Conservation (phyloP, 345 rosid species). For the Odontarrhena argentea region DNA sequence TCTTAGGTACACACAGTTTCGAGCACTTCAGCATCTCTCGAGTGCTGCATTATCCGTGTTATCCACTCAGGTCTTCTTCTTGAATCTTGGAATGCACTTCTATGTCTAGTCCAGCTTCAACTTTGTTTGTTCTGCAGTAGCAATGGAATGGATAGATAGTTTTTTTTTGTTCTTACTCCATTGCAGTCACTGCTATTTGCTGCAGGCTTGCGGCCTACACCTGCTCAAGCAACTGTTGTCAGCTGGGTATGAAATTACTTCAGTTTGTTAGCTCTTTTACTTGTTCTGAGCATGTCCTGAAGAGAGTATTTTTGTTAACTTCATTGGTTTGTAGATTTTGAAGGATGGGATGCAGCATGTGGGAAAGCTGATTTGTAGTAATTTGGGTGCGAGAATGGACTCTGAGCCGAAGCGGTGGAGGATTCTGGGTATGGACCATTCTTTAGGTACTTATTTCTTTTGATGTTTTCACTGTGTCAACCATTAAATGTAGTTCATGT, state of each 20-base stretch:
- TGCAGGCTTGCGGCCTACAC: slow-evolving; percentile 95
- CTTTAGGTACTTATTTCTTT: slow-evolving; percentile 48
- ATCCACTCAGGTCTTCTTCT: slow-evolving; percentile 84
- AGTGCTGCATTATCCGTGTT: slow-evolving; percentile 88
- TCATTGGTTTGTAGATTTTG: slow-evolving; percentile 56
- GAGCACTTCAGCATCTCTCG: slow-evolving; percentile 82
- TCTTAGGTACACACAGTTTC: slow-evolving; percentile 84
- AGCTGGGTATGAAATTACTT: slow-evolving; percentile 74
- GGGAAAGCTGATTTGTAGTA: slow-evolving; percentile 91
- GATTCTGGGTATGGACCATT: slow-evolving; percentile 61
- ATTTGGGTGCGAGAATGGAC: slow-evolving; percentile 96
- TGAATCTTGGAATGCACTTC: slow-evolving; percentile 14
- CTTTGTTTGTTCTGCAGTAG: background rate
- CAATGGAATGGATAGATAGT: slow-evolving; percentile 17
- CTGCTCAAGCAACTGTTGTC: slow-evolving; percentile 92
- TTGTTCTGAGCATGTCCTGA: background rate
- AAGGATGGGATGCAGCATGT: slow-evolving; percentile 98
- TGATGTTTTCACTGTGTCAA: slow-evolving; percentile 43
- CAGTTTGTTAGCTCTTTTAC: background rate
- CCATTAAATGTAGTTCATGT: background rate
- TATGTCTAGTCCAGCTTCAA: background rate
- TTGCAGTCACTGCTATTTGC: slow-evolving; percentile 96
- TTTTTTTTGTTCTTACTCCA: slow-evolving; percentile 46
- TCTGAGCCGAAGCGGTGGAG: slow-evolving; percentile 97
- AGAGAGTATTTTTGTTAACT: background rate